Conservation (phyloP, 805 yeast genomes). For the Debaryomyces maramus region DNA sequence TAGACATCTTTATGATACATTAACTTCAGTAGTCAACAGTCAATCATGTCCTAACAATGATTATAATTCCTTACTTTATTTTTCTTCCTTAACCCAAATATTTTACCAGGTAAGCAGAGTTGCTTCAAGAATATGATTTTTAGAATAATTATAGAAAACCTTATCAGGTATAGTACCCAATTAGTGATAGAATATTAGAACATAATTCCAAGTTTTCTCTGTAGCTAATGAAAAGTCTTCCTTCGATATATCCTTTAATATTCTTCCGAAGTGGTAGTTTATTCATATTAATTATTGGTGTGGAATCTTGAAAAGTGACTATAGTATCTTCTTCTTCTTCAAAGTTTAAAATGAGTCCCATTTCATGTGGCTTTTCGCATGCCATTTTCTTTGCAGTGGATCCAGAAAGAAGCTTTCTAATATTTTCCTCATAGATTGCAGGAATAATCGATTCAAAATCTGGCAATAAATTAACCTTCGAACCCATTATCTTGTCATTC, state of each 20-base stretch:
- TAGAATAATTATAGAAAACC: conserved; percentile 1
- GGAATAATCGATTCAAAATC: conserved; percentile 10
- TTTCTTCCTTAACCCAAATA: conserved; percentile 22
- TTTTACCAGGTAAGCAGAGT: conserved; percentile 18
- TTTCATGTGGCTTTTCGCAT: background rate
- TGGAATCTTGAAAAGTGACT: conserved; percentile 5
- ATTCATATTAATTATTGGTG: conserved; percentile 16
- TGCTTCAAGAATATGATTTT: conserved; percentile 14
- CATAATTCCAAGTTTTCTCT: conserved; percentile 16
- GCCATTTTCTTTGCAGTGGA: background rate
- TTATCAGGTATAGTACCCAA: background rate
- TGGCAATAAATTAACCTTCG: conserved; percentile 9
- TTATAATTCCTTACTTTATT: conserved; percentile 16
- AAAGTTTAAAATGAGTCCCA: conserved; percentile 9
- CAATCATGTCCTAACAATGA: conserved; percentile 12
- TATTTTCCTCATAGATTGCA: conserved; percentile 12
- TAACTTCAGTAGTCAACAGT: conserved; percentile 1
- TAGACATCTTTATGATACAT: conserved; percentile 16
- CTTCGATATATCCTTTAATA: conserved; percentile 2
- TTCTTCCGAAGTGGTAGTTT: conserved; percentile 8
- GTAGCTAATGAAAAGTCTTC: conserved; percentile 15
- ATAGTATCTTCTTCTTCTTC: conserved; percentile 11
- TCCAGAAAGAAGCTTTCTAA: conserved; percentile 10
- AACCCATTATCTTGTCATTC: conserved; percentile 12
- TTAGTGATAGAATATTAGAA: conserved; percentile 10